Base-by-base conservation (phyloP, 2,329 filamentous ascomycete species). In the Emmonsiellopsis sp. region DNA sequence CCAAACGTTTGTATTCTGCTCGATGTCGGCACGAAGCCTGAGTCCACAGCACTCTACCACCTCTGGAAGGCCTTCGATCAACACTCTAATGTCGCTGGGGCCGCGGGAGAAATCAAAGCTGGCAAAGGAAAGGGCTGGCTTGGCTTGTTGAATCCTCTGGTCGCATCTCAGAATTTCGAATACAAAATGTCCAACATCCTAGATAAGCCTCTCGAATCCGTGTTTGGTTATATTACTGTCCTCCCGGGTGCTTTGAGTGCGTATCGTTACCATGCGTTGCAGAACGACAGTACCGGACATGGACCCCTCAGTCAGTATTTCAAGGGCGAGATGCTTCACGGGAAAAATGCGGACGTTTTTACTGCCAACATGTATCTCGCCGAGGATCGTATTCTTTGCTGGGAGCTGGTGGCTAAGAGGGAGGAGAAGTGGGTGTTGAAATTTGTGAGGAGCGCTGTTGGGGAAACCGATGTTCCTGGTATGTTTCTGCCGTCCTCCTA, bases 151-250 rank as follows among this genome's bases (percentile, higher is more conserved):
- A 98, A 98, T 63, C 93, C 93, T 0, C 77, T 98, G 5, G 92
- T 98, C 13, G 93, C 93, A 0, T 95, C 90, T 45, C 93, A 98
- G 64, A 98, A 98, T 68, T 98, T 98, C 61, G 93, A 98, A 75
- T 98, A 98, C 77, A 98, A 98, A 72, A 96, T 98, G 89, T 95
- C 90, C 42, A 98, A 98, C 63, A 98, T 98, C 63, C 78, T 98
- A 31, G 93, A 98, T 68, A 98, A 98, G 70, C 93, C 93, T 0
- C 76, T 98, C 2, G 93, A 98, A 69, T 95, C 89, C 0, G 92
- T 95, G 0, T 98, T 98, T 68, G 93, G 93, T 2, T 98, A 97
- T 67, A 98, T 98, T 61, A 97, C 92, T 5, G 93, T 98, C 61
- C 75, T 98, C 59, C 94, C 93, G 0, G 94, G 93, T 70, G 93